Conservation (phyloP, 202 grass and related monocot species). For the Thinopyrum obtusiflorum region DNA sequence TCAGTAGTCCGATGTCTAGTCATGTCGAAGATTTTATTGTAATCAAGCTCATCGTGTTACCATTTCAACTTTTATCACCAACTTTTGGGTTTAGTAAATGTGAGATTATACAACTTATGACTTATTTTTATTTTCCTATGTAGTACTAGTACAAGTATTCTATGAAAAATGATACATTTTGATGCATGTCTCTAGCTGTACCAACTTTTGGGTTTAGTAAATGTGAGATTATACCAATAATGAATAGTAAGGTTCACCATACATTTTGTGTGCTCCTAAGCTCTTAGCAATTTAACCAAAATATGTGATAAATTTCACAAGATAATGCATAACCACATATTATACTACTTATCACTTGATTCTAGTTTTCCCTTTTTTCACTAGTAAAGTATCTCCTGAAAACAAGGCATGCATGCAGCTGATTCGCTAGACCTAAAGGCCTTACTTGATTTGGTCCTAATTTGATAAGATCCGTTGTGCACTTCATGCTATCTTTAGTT, state of each 20-base stretch:
- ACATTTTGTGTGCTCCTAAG: neutral
- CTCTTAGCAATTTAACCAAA: neutral
- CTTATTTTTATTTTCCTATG: neutral
- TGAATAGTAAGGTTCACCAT: neutral
- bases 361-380: neutral
- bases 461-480: neutral
- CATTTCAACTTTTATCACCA: neutral
- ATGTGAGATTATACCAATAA: no score
- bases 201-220: no score
- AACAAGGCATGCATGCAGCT: neutral
- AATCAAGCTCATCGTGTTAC: neutral
- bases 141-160: neutral
- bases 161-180: neutral
- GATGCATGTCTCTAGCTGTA: neutral
- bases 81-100: neutral
- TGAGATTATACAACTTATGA: neutral
- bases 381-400: neutral
- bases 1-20: neutral
- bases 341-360: neutral
- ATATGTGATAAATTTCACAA: neutral
- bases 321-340: neutral
- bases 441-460: neutral
- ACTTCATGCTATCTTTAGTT: neutral
- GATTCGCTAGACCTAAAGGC: neutral
- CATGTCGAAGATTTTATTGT: neutral